Evolutionary conservation across 768 basidiomycete genomes (phyloP).

Genomic region (Suillus weaverae): DNA sequence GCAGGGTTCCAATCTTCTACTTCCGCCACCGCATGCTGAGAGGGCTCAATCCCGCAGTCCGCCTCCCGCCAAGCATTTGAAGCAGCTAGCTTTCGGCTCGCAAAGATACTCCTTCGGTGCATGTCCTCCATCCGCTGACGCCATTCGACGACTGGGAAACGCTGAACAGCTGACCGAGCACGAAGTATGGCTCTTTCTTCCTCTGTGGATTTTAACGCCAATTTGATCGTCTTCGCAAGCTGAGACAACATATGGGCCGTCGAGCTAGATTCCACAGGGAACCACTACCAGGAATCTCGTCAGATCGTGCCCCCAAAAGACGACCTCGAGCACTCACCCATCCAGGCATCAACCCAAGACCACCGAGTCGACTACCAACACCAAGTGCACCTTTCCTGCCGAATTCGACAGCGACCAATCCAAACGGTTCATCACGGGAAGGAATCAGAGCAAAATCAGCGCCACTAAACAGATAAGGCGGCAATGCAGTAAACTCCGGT

Average conservation of each 20-base stretch:
- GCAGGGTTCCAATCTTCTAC: conserved; percentile 82
- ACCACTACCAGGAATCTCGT: conserved; percentile 61
- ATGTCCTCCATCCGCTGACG: conserved; percentile 95
- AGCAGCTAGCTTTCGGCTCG: conserved; percentile 69
- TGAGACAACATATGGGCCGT: conserved; percentile 95
- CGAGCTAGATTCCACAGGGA: conserved; percentile 92
- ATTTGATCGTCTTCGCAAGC: conserved; percentile 90
- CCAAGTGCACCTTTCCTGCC: conserved; percentile 95
- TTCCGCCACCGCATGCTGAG: conserved; percentile 52
- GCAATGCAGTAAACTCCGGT: conserved; percentile 92
- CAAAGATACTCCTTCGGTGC: conserved; percentile 79
- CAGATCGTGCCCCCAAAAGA: neutral
- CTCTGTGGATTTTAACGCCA: conserved; percentile 87
- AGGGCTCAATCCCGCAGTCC: conserved; percentile 52
- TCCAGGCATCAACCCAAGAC: conserved; percentile 95
- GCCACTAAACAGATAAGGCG: conserved; percentile 91
- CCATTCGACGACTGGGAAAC: conserved; percentile 98
- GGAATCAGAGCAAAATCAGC: conserved; percentile 96
- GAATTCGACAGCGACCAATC: conserved; percentile 94
- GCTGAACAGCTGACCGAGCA: conserved; percentile 90
- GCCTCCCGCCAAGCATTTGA: conserved; percentile 75
- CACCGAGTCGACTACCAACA: conserved; percentile 91
- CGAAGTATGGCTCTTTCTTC: conserved; percentile 92
- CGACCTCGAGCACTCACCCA: conserved; percentile 61
- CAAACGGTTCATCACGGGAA: conserved; percentile 95